phyloP scores from a whole-genome alignment of 176 grass and related monocot genomes.

The Carex scoparia region DNA sequence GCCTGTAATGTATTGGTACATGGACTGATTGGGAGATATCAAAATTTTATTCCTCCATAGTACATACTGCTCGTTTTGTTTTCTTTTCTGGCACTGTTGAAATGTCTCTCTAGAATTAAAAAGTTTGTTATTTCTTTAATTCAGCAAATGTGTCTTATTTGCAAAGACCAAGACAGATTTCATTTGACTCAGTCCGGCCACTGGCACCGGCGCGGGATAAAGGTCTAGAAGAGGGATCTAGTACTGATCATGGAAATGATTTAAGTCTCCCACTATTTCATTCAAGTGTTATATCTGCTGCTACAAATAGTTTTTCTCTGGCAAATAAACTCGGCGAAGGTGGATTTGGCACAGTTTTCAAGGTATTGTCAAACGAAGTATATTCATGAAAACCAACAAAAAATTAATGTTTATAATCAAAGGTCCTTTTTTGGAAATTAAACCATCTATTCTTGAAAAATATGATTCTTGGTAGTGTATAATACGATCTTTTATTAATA shows the following conservation, averaged over 20 bases:
- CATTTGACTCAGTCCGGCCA: constrained; percentile 36
- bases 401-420: neutral
- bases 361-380: constrained; percentile 32
- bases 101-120: neutral
- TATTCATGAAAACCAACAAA: neutral
- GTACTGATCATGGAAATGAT: constrained; percentile 24
- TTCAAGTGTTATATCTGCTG: constrained; percentile 26
- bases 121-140: neutral
- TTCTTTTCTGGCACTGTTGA: neutral
- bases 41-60: neutral
- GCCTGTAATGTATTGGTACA: neutral
- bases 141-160: constrained; percentile 5
- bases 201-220: constrained; percentile 30
- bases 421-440: neutral
- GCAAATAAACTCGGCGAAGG: constrained; percentile 61
- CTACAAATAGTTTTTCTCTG: constrained; percentile 49
- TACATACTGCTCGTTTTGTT: neutral
- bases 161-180: constrained; percentile 27
- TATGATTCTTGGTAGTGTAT: neutral
- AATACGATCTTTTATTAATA: neutral
- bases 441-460: neutral
- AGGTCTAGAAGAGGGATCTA: constrained; percentile 26
- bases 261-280: constrained; percentile 43
- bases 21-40: neutral
- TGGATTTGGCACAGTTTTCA: constrained; percentile 63